Base-by-base conservation (phyloP, 768 basidiomycete species). In the Trametes coccinea region DNA sequence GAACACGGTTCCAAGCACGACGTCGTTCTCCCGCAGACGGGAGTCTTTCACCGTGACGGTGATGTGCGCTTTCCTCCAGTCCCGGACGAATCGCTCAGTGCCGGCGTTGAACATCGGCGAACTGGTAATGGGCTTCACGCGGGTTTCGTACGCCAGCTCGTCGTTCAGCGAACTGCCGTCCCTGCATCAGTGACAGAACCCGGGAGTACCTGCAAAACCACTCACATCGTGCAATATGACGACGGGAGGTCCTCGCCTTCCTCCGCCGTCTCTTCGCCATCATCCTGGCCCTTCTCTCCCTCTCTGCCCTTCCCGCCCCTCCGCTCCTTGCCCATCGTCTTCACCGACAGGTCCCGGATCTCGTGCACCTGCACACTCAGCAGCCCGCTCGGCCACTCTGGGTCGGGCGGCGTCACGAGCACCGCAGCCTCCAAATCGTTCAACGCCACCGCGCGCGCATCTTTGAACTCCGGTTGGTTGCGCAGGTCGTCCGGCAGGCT, bases 1-100 rank as follows among this genome's bases (percentile, higher is more conserved):
- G 55, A 84, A 80, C 66, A 90, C 82, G 39, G 91, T 82, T 31
- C 91, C 90, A 31, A 92, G 79, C 53, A 92, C 80, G 1, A 88
- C 86, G 68, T 91, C 83, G 47, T 75, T 72, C 73, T 88, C 86
- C 53, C 86, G 81, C 33, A 82, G 67, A 39, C 82, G 77, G 2
- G 77, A 75, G 66, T 90, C 89, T 34, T 85, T 82, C 14, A 90
- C 85, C 14, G 87, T 81, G 31, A 92, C 81, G 10, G 87, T 77
- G 44, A 90, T 79, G 14, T 84, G 81, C 3, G 88, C 77, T 9
- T 76, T 78, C 7, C 74, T 73, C 84, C 84, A 90, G 66, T 89
- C 84, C 3, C 84, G 77, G 31, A 90, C 76, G 71, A 89, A 89
- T 33, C 81, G 78, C 71, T 93, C 91, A 1, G 86, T 88, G 0